Conservation (phyloP, 2,329 filamentous ascomycete species). For the Diaporthe vaccinii region DNA sequence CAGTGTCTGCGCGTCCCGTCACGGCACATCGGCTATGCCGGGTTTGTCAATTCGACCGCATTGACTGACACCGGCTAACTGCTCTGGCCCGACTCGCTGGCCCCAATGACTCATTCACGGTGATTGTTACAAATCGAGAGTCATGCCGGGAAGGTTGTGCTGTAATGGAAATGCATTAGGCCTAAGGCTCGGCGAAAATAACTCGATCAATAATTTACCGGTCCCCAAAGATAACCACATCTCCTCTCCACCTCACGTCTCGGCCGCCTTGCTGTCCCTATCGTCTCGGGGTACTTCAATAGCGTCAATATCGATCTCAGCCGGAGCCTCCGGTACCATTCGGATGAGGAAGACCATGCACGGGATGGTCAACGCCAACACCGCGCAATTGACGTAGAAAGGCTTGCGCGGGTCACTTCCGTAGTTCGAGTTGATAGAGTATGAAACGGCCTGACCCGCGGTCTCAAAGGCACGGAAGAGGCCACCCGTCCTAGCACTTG, state of each 20-base stretch:
- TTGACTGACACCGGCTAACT: conserved; percentile 5
- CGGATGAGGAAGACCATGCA: conserved; percentile 37
- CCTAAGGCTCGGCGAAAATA: conserved; percentile 21
- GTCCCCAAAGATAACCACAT: not conserved
- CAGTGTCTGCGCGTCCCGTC: not conserved
- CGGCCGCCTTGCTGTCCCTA: conserved; percentile 23
- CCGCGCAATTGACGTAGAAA: conserved; percentile 39
- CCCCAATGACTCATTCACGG: conserved; percentile 29
- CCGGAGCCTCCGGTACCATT: conserved; percentile 37
- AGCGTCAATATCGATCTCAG: conserved; percentile 38
- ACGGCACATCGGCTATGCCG: not conserved
- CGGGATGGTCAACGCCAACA: conserved; percentile 36
- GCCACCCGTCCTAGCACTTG: conserved; percentile 48
- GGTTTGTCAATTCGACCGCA: not conserved
- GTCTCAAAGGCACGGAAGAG: conserved; percentile 49
- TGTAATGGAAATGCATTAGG: conserved; percentile 31
- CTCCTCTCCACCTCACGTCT: not conserved
- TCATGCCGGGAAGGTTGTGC: conserved; percentile 14
- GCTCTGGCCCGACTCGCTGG: not conserved
- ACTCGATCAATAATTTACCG: not conserved
- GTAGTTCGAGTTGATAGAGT: conserved; percentile 48
- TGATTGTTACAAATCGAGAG: conserved; percentile 9
- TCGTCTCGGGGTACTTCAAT: conserved; percentile 16
- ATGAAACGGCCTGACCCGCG: conserved; percentile 49
- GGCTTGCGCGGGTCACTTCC: conserved; percentile 35